Conservation (phyloP, 129 eudicot genomes). For the Flaveria robusta region DNA sequence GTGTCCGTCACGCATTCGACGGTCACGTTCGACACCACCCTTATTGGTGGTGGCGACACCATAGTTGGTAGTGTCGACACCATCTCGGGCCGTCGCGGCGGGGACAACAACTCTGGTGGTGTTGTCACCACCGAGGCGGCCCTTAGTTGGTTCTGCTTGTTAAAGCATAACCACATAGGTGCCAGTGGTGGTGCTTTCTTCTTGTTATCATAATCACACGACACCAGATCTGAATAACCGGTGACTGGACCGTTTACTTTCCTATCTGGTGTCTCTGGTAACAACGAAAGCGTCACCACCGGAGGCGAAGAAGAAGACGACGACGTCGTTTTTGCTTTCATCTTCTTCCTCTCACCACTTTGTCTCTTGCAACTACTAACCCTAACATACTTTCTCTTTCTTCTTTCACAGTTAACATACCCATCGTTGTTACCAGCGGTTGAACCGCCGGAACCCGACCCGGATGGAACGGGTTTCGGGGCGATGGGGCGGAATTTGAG, state of each 20-base stretch:
- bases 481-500: conserved; percentile 78
- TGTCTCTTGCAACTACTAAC: neutral
- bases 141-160: conserved; percentile 5
- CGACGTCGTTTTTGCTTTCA: too few relatives aligned
- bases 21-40: conserved; percentile 55
- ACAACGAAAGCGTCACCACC: conserved; percentile 61
- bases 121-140: too few relatives aligned
- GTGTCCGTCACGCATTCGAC: conserved; percentile 78
- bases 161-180: conserved; percentile 62
- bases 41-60: too few relatives aligned
- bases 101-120: neutral
- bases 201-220: neutral
- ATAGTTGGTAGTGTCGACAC: too few relatives aligned
- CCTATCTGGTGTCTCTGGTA: conserved; percentile 70
- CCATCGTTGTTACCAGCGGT: conserved; percentile 25
- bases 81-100: neutral
- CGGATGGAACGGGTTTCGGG: conserved; percentile 63
- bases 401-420: conserved; percentile 38
- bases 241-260: conserved; percentile 26
- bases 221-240: conserved; percentile 22
- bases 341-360: too few relatives aligned
- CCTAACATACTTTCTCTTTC: conserved; percentile 58
- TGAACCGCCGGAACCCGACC: conserved; percentile 26
- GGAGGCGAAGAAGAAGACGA: neutral
- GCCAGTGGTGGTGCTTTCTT: neutral